Percentiles rank a stretch among this genome's conserved stretches.
Evolutionary conservation across 139 green algal genomes (phyloP).

Genomic region (Coelastrella sp.): DNA sequence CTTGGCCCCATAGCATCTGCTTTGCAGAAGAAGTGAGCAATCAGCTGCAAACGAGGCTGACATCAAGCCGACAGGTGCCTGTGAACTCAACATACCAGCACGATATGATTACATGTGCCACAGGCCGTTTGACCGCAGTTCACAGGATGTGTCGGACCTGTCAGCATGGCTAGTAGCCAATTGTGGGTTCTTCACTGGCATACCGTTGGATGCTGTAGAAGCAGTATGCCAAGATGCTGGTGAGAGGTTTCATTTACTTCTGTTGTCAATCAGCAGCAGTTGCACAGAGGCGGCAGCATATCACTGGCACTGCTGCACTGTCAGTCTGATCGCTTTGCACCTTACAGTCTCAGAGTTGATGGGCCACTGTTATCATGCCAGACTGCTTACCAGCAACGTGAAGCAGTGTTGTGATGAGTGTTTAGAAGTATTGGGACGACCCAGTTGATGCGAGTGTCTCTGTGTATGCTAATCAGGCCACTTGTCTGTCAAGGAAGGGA

Average conservation of each 20-base stretch:
- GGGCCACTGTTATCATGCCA: too few relatives aligned
- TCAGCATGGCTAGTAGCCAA: not conserved
- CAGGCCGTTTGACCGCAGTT: conserved; percentile 9
- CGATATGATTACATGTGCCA: not conserved
- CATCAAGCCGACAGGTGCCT: not conserved
- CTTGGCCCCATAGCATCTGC: not conserved
- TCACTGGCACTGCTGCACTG: too few relatives aligned
- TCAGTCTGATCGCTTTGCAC: too few relatives aligned
- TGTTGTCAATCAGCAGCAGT: not conserved
- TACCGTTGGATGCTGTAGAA: not conserved
- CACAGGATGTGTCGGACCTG: not conserved
- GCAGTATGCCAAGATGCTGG: not conserved
- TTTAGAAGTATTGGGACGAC: not conserved
- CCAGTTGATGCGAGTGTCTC: not conserved
- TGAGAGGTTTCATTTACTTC: not conserved
- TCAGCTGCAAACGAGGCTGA: not conserved
- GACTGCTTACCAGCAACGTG: too few relatives aligned
- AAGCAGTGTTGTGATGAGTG: too few relatives aligned
- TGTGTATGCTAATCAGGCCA: not conserved
- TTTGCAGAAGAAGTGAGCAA: conserved; percentile 22
- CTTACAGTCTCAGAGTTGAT: too few relatives aligned
- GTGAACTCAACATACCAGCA: not conserved
- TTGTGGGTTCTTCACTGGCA: not conserved
- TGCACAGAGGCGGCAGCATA: too few relatives aligned
- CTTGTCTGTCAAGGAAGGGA: not conserved